Conservation (phyloP, 768 basidiomycete species). For the Megacollybia marginata region DNA sequence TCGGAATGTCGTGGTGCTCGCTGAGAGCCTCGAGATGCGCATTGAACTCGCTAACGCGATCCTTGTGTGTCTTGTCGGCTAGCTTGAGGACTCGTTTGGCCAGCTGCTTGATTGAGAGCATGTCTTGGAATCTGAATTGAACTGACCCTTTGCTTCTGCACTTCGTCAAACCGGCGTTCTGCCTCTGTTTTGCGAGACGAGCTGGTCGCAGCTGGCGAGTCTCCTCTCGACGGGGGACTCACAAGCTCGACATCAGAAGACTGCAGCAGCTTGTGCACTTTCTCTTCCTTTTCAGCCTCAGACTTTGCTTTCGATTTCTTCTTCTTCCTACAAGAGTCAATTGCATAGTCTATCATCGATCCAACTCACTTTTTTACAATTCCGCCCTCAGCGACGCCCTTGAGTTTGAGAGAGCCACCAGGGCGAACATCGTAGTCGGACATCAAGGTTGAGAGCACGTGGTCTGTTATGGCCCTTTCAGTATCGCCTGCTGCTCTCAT, state of each 20-base stretch:
- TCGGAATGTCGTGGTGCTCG: constrained; percentile 94
- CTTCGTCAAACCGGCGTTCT: constrained; percentile 82
- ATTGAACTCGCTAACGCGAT: constrained; percentile 89
- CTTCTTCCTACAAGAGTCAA: constrained; percentile 58
- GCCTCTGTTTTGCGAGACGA: constrained; percentile 74
- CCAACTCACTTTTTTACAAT: constrained; percentile 70
- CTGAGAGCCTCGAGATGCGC: constrained; percentile 76
- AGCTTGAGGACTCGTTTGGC: constrained; percentile 66
- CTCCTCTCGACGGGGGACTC: constrained; percentile 43
- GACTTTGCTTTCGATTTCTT: constrained; percentile 60
- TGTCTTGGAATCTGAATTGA: background rate
- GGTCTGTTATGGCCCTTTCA: constrained; percentile 61
- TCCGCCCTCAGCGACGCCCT: constrained; percentile 75
- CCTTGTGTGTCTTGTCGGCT: constrained; percentile 86
- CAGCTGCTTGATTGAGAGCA: constrained; percentile 37
- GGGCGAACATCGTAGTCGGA: constrained; percentile 81
- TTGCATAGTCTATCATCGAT: constrained; percentile 4
- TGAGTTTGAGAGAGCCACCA: constrained; percentile 86
- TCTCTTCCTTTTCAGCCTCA: constrained; percentile 31
- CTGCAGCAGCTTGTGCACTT: constrained; percentile 41
- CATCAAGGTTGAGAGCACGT: constrained; percentile 33
- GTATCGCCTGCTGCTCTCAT: constrained; percentile 64
- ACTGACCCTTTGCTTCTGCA: constrained; percentile 73
- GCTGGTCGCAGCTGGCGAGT: constrained; percentile 51
- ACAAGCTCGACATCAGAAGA: constrained; percentile 40